phyloP scores from a whole-genome alignment of 2,329 filamentous ascomycete genomes.

The Boeremia exigua region DNA sequence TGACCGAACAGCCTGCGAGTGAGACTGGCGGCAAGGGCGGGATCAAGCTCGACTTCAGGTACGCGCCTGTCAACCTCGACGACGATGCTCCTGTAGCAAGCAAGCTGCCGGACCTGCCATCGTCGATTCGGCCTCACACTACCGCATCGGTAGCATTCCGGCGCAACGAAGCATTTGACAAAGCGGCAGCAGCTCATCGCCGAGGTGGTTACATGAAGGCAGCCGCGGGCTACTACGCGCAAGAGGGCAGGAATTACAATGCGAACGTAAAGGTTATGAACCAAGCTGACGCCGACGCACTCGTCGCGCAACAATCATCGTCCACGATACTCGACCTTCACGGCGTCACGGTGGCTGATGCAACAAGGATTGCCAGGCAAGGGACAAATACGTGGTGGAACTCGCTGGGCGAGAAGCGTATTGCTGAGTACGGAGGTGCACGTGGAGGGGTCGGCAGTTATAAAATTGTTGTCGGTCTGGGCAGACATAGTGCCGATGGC shows the following conservation, averaged over 20 bases:
- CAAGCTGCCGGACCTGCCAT: conserved; percentile 34
- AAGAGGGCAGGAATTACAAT: conserved; percentile 70
- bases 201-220: conserved; percentile 72
- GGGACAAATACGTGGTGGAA: conserved; percentile 79
- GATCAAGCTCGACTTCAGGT: conserved; percentile 57
- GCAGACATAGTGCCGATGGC: conserved; percentile 78
- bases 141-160: conserved; percentile 53
- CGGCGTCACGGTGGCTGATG: conserved; percentile 80
- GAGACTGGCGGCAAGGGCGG: conserved; percentile 42
- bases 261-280: conserved; percentile 63
- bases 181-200: conserved; percentile 65
- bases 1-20: conserved; percentile 51
- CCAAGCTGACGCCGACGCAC: conserved; percentile 71
- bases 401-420: conserved; percentile 68
- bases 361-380: conserved; percentile 75
- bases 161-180: conserved; percentile 59
- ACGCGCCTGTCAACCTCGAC: conserved; percentile 50
- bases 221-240: conserved; percentile 77
- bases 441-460: conserved; percentile 61
- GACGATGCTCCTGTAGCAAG: conserved; percentile 36
- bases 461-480: conserved; percentile 80
- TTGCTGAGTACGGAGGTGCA: conserved; percentile 50
- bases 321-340: conserved; percentile 76
- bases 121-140: conserved; percentile 48
- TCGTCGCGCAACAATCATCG: conserved; percentile 75